Base-by-base conservation (phyloP, 2,329 filamentous ascomycete species). In the Paraconiothyrium sp. region DNA sequence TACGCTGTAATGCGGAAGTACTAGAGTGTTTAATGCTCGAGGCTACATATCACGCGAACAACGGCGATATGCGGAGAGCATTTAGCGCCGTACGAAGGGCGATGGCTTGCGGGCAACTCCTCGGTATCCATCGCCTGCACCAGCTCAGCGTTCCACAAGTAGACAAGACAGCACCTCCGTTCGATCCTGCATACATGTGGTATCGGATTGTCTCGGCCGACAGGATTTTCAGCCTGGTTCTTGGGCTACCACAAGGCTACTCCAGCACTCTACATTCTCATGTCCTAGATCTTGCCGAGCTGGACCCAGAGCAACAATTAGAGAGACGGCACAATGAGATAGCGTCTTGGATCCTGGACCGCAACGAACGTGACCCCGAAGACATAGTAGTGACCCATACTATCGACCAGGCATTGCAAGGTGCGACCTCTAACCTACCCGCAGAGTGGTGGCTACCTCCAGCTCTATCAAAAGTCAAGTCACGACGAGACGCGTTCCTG, bases 11-110 rank as follows among this genome's bases (percentile, higher is more conserved):
- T 20, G 49, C 57, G 14, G 57, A 59, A 48, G 57, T 32, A 10
- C 27, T 59, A 11, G 57, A 59, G 34, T 59, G 57, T 27, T 41
- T 59, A 16, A 59, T 59, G 49, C 30, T 59, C 27, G 57, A 59
- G 47, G 57, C 50, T n/a, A 54, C 50, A 48, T 59, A 39, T 41
- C 57, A 59, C 34, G 49, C 41, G 11, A 54, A 59, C 30, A 54
- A 37, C 20, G 57, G 57, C 7, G 24, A 47, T 32, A 47, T 59
- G 35, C 57, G 50, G 9, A 24, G 50, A 20, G 57, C 57, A 30
- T 54, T 59, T 16, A 48, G 39, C 11, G 27, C 49, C 13, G 50
- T 59, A 11, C 34, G 57, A 20, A 59, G 57, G 52, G 57, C 57
- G 14, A 48, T 59, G 57, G 57, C 50, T 32, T 13, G 16, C 20